Base-by-base conservation (phyloP, 257 asterid species). In the Dorcoceras hygrometricum region DNA sequence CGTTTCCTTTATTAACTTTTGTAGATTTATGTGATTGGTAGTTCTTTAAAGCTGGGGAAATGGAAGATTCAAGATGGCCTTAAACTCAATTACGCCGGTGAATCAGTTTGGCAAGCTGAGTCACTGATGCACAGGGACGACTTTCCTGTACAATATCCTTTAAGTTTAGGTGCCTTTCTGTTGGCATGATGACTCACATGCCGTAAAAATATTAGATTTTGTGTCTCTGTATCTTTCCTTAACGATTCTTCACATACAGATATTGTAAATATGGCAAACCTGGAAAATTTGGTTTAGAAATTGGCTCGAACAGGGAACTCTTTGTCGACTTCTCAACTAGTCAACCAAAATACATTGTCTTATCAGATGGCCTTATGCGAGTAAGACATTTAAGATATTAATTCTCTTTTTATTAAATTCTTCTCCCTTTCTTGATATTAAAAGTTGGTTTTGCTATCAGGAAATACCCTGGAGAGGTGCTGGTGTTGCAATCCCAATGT, bases 391-490 rank as follows among this genome's bases (percentile, higher is more conserved):
- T 39, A 82, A 82, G 90, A 59, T 63, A 61, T 53, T 60, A 67
- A 53, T 26, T 10, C 24, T 53, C 36, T 62, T 22, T 14, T 8
- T 34, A 34, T 60, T 32, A 26, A 3, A 8, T 66, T 39, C 24
- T 36, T 8, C 23, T 61, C 26, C 63, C 51, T 8, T 57, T 22
- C 16, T 51, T 26, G 60, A 68, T 71, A 39, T 39, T 39, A 11
- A 39, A 5, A 12, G 18, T 9, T 8, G n/a, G 18, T 39, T 39
- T 39, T 3, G 50, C 5, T 12, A 5, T 39, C 50, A 39, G 50
- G 50, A 94, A 84, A 83, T 84, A 82, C 95, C 96, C 66, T 90
- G 99, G 97, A 88, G 95, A 57, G 99, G 99, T 62, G 91, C 95
- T 18, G 99, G 99, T 71, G 91, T 94, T 32, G 95, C 99, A 5